Conservation (phyloP, 176 grass and related monocot species). For the Hordeum marinum region DNA sequence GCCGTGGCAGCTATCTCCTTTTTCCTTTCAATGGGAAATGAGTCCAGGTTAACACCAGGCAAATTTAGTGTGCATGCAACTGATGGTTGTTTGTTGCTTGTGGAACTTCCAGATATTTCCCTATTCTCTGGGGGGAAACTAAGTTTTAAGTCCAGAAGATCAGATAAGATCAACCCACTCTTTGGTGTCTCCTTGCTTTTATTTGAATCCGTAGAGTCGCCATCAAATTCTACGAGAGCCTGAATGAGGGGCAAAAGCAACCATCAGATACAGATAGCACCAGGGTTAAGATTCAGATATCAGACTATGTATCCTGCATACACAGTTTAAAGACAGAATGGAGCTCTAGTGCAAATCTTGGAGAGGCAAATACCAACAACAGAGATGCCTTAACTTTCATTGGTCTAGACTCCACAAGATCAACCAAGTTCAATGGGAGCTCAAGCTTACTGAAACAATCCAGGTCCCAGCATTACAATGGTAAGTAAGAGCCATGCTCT, state of each 20-base stretch:
- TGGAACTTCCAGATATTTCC: constrained; percentile 27
- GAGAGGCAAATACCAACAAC: background rate
- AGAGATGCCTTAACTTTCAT: background rate
- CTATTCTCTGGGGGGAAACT: constrained; percentile 43
- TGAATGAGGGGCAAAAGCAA: constrained; percentile 37
- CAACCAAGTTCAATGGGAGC: background rate
- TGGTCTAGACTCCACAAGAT: background rate
- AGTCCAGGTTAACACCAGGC: constrained; percentile 58
- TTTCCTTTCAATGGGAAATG: constrained; percentile 58
- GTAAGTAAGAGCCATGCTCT: background rate
- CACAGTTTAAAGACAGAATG: constrained; percentile 15
- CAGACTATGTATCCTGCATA: constrained; percentile 7
- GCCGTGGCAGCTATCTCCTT: constrained; percentile 17
- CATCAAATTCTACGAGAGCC: constrained; percentile 72
- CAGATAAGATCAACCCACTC: constrained; percentile 56
- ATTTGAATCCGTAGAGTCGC: constrained; percentile 46
- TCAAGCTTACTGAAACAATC: constrained; percentile 1
- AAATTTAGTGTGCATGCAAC: constrained; percentile 33
- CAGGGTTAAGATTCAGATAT: constrained; percentile 21
- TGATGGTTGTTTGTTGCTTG: constrained; percentile 28
- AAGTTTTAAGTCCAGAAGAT: constrained; percentile 77
- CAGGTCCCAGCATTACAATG: constrained; percentile 1
- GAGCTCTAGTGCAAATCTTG: background rate
- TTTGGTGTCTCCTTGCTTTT: constrained; percentile 56
- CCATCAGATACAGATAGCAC: constrained; percentile 25